These are phyloP conservation scores for Suhomyces vadensis DNA, from an alignment of 805 yeast species.

Conservation along the genomic window DNA sequence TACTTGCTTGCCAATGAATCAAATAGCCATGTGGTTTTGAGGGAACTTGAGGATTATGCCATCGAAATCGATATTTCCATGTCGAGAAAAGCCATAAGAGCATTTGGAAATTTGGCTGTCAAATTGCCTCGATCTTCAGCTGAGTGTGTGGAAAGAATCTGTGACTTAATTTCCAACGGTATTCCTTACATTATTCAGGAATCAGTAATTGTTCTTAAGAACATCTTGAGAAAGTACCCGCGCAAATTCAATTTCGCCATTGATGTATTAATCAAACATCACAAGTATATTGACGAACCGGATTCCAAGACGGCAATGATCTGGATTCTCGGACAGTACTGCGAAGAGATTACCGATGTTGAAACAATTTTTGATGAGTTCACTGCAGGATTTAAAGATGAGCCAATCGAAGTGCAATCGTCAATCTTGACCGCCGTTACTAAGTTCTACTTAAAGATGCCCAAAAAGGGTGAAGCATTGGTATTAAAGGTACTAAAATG, in stretches of 20 bases:
- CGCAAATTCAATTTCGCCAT: slow-evolving; percentile 44
- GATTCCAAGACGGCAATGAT: slow-evolving; percentile 76
- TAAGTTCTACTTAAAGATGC: slow-evolving; percentile 61
- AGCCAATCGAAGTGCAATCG: slow-evolving; percentile 71
- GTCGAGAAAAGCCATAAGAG: slow-evolving; percentile 84
- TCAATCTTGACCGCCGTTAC: slow-evolving; percentile 72
- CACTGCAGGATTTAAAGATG: slow-evolving; percentile 54
- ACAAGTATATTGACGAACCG: slow-evolving; percentile 60
- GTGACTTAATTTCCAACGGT: slow-evolving; percentile 61
- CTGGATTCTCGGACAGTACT: slow-evolving; percentile 83
- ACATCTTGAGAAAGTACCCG: slow-evolving; percentile 77
- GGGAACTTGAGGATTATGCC: slow-evolving; percentile 83
- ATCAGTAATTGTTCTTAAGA: slow-evolving; percentile 70
- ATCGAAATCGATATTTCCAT: slow-evolving; percentile 83
- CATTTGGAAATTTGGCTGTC: slow-evolving; percentile 86
- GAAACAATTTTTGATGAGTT: slow-evolving; percentile 43
- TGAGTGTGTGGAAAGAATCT: slow-evolving; percentile 62
- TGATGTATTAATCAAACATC: slow-evolving; percentile 29
- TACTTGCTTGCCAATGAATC: slow-evolving; percentile 69
- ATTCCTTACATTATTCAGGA: slow-evolving; percentile 80
- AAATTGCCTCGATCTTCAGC: slow-evolving; percentile 64
- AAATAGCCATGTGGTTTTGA: slow-evolving; percentile 61
- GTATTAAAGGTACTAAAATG: slow-evolving; percentile 60
- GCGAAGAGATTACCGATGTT: slow-evolving; percentile 47
- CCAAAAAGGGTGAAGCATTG: slow-evolving; percentile 53